Evolutionary conservation across 257 asterid species (phyloP).

Genomic region (Osmanthus fragrans): DNA sequence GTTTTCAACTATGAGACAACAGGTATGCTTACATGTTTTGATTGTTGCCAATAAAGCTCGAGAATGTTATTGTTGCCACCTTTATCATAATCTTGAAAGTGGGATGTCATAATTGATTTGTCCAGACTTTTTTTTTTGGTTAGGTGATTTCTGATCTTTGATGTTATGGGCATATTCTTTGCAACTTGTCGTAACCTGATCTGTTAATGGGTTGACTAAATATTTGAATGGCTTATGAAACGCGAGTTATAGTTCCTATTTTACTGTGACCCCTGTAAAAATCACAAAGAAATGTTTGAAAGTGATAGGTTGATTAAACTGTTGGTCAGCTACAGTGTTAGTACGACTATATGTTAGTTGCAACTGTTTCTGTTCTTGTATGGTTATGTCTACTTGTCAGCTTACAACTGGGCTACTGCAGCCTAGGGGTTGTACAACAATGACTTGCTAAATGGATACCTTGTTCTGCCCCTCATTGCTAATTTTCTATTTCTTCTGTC

Average conservation of each 20-base stretch:
- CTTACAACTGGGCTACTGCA: conserved; percentile 2
- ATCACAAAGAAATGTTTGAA: neutral
- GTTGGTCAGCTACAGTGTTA: neutral
- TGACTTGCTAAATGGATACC: conserved; percentile 6
- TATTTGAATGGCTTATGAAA: neutral
- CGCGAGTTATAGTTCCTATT: conserved; percentile 3
- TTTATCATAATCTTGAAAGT: neutral
- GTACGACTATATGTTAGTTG: conserved; percentile 8
- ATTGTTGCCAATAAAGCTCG: conserved; percentile 5
- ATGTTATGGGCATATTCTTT: conserved; percentile 6
- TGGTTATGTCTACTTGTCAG: conserved; percentile 17
- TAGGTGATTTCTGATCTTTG: neutral
- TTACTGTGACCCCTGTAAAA: conserved; percentile 8
- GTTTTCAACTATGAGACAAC: conserved; percentile 96
- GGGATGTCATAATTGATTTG: neutral
- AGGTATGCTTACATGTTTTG: conserved; percentile 50
- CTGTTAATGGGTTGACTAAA: neutral
- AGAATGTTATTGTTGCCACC: neutral
- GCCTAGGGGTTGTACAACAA: conserved; percentile 1
- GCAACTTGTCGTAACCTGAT: neutral
- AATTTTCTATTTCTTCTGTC: conserved; percentile 13
- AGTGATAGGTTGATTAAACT: conserved; percentile 9
- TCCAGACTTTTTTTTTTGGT: neutral
- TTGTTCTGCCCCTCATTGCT: neutral
- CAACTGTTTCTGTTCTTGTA: conserved; percentile 1